These are phyloP conservation scores for Pleurotus eryngii DNA, from an alignment of 768 basidiomycete species.

Conservation along the genomic window DNA sequence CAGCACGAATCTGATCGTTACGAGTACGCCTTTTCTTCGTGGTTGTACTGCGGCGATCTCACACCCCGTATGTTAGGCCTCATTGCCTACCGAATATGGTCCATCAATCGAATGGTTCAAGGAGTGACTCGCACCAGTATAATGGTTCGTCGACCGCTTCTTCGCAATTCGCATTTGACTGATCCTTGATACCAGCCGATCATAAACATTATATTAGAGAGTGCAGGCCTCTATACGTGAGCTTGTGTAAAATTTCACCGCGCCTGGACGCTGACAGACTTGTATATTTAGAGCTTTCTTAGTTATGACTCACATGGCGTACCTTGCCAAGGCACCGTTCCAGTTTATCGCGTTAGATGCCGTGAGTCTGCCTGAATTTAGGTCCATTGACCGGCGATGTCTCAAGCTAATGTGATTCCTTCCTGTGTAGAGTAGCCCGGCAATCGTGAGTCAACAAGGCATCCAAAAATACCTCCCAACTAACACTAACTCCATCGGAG, in stretches of 20 bases:
- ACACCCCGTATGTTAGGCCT: background rate
- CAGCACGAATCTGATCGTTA: slow-evolving; percentile 1
- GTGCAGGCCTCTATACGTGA: slow-evolving; percentile 5
- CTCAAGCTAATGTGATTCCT: background rate
- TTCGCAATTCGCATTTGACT: background rate
- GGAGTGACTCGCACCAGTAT: background rate
- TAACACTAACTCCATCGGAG: background rate
- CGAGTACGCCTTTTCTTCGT: background rate
- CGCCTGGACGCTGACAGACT: background rate
- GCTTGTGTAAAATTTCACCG: background rate
- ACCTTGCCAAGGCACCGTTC: slow-evolving; percentile 1
- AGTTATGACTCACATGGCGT: slow-evolving; percentile 3
- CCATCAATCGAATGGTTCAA: slow-evolving; percentile 2
- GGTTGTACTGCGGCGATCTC: background rate
- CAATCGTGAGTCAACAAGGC: background rate
- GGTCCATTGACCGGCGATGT: background rate
- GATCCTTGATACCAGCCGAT: background rate
- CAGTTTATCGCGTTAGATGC: slow-evolving; percentile 1
- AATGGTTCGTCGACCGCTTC: background rate
- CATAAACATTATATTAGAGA: slow-evolving; percentile 1
- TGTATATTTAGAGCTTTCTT: background rate
- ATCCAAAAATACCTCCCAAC: background rate
- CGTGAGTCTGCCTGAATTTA: background rate
- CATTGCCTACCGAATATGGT: slow-evolving; percentile 5
- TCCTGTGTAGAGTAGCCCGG: background rate